Percentiles rank a stretch among this genome's conserved stretches.
Conservation (phyloP, 108 stramenopile species). For the Nitzschia sp. region DNA sequence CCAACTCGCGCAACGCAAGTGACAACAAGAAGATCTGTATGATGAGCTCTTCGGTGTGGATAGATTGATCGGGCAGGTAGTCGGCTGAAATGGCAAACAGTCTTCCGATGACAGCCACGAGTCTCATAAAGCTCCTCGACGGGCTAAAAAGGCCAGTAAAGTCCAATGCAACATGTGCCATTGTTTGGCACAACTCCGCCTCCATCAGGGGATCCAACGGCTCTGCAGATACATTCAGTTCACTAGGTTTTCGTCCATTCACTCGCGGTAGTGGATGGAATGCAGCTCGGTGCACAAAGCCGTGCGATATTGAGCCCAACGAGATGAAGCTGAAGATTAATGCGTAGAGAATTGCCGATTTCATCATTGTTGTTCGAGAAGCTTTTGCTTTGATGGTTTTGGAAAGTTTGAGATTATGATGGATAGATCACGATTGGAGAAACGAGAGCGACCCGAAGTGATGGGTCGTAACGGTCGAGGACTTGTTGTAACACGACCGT, state of each 20-base stretch:
- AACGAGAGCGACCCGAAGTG: neutral
- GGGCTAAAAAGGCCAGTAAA: slow-evolving; percentile 28
- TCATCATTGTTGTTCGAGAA: neutral
- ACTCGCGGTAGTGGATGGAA: too few relatives aligned
- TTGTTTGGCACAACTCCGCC: slow-evolving; percentile 33
- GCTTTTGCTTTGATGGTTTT: neutral
- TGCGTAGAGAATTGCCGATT: neutral
- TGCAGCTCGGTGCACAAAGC: neutral
- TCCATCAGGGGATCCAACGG: slow-evolving; percentile 22
- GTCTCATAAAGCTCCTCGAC: slow-evolving; percentile 14
- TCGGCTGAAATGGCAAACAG: slow-evolving; percentile 39
- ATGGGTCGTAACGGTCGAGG: neutral
- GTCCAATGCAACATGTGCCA: slow-evolving; percentile 49
- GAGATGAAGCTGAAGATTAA: neutral
- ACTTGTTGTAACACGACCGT: too few relatives aligned
- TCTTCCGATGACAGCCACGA: slow-evolving; percentile 26
- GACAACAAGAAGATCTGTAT: slow-evolving; percentile 39
- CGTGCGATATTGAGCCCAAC: neutral
- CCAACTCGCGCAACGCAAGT: slow-evolving; percentile 19
- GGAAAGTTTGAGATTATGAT: neutral
- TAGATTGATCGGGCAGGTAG: slow-evolving; percentile 42
- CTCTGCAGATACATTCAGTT: neutral
- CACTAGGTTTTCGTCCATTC: too few relatives aligned
- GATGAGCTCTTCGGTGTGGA: slow-evolving; percentile 35
- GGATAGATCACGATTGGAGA: neutral